Evolutionary conservation across 1,284 basidiomycete species (phyloP), one percentile per base, ranked within the genome.

Genomic region (Xanthoconium separans): DNA sequence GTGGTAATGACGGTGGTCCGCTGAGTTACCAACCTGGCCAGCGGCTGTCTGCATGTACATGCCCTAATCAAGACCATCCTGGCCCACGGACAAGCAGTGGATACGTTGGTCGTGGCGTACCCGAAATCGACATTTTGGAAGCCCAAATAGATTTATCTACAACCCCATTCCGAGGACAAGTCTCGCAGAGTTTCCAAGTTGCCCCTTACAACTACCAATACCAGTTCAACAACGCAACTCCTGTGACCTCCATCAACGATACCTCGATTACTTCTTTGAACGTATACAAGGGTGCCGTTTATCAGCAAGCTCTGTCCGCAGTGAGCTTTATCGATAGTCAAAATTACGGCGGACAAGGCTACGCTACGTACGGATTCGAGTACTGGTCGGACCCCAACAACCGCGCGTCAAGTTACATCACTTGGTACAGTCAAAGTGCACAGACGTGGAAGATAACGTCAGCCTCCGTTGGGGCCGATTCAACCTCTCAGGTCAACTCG

Each of bases 111-210:
- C 81, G 93, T 51, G 80, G 85, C 6, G 89, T 90, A 0, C 93
- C 93, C 0, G 93, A 95, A 74, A 91, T 95, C 58, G 91, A 94
- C 72, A 79, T 93, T 34, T 73, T 94, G 58, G 92, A 94, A 71
- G 84, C 89, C 4, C 78, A 83, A 60, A 68, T 84, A 45, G 76
- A 80, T 58, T 64, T 69, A 4, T 48, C 3, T 16, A 74, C 47
- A 73, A 71, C 54, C 73, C 63, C 63, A 15, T 81, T 77, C 75
- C 62, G 65, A 60, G 85, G 86, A 45, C 72, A 85, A 61, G 87
- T 86, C 2, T 93, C 91, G 3, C 92, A 94, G 70, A 89, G 85
- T 57, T 79, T 80, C 61, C 92, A 95, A 71, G 72, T 80, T 44
- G 91, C 91, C n/a, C 90, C 90, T 12, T 95, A 87, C 72, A 85